A percentile compares a stretch with the other conserved stretches of the same genome.
Conservation (phyloP, 768 basidiomycete species). For the Termitomyces bulborhizus region DNA sequence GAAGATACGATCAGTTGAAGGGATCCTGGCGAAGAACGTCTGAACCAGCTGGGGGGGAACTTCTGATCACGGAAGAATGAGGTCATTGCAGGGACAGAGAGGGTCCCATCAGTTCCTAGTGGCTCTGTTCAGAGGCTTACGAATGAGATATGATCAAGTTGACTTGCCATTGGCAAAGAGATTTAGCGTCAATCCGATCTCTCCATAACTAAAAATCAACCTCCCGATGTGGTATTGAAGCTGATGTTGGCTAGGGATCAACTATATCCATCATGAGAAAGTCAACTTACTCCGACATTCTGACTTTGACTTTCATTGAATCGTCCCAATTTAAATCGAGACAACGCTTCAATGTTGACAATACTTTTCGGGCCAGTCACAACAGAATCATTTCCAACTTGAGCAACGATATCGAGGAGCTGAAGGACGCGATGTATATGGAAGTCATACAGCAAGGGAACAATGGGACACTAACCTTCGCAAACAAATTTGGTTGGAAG, state of each 20-base stretch:
- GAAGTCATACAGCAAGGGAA: neutral
- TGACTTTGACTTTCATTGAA: constrained; percentile 6
- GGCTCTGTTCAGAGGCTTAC: neutral
- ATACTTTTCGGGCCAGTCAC: constrained; percentile 11
- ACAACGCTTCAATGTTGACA: constrained; percentile 6
- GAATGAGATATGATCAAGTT: neutral
- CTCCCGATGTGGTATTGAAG: constrained; percentile 13
- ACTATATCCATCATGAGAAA: no score
- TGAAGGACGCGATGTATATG: neutral
- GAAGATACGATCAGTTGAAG: neutral
- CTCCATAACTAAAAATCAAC: constrained; percentile 11
- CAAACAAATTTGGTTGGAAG: constrained; percentile 6
- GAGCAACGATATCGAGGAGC: constrained; percentile 7
- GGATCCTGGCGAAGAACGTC: constrained; percentile 4
- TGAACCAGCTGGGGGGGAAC: constrained; percentile 9
- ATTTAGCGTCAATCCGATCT: constrained; percentile 10
- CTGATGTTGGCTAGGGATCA: neutral
- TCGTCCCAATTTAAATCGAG: constrained; percentile 10
- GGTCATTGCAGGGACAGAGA: constrained; percentile 9
- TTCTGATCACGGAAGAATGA: constrained; percentile 13
- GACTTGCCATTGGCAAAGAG: constrained; percentile 12
- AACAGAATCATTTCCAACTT: constrained; percentile 10
- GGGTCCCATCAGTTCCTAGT: constrained; percentile 12
- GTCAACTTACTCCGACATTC: constrained; percentile 2
- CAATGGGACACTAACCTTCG: neutral